Base-by-base conservation (phyloP, 192 early-diverging fungal genomes). In the Entomortierella parvispora region DNA sequence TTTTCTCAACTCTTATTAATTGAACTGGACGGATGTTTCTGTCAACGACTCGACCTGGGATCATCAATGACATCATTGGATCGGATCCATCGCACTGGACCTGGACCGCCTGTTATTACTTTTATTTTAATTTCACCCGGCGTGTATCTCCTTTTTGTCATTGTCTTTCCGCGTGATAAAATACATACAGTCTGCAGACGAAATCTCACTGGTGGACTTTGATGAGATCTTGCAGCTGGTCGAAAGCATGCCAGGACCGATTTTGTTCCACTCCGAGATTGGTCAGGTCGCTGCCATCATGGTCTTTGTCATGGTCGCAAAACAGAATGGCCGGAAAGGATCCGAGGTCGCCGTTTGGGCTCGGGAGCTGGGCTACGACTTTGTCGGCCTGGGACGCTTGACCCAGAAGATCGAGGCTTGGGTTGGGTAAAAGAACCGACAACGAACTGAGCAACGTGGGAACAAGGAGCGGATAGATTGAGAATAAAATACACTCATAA, bases 181-280 rank as follows among this genome's bases (percentile, higher is more conserved):
- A 50, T n/a, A n/a, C n/a, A 40, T 51, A 32, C 57, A 77, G 74
- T 68, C 55, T 11, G 60, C 74, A 11, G 72, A 68, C 49, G 72
- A 76, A 33, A 67, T 76, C 52, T 31, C 31, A 11, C 31, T 76
- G n/a, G 50, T 62, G 31, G 72, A 76, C 43, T 76, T 76, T 34
- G 72, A 76, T 9, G 72, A 76, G 32, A 62, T 76, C 23, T 45
- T 67, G 22, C 72, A 76, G 29, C 46, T 76, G 51, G 65, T 76
- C 47, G 72, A 76, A 37, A 62, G 50, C 2, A 26, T 68, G 17
- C 59, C 58, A 4, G 72, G 72, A 29, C 72, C 72, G 31, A 76
- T 76, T 46, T 28, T 76, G 53, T 54, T 76, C 22, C 72, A 76
- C 34, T 76, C 72, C 22, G 72, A 76, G 17, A 76, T 76, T 58